These are phyloP conservation scores for Glonium stellatum DNA, from an alignment of 495 filamentous ascomycete species.

Conservation along the genomic window DNA sequence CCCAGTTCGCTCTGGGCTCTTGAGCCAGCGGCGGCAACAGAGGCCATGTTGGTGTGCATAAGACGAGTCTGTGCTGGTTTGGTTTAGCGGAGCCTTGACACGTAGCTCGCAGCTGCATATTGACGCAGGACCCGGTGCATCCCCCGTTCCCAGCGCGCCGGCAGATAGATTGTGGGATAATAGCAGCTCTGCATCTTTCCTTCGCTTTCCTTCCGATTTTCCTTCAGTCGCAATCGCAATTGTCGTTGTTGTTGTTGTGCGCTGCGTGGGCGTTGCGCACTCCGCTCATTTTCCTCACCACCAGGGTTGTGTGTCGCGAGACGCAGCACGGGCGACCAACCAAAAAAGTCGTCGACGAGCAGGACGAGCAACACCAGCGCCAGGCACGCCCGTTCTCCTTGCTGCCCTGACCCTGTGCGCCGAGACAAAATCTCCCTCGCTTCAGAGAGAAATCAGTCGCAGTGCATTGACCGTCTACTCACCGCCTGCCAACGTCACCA, in stretches of 20 bases:
- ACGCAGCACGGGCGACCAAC: constrained; percentile 8
- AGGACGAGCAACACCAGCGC: constrained; percentile 1
- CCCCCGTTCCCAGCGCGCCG: constrained; percentile 10
- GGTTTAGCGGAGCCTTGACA: constrained; percentile 25
- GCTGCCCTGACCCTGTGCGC: constrained; percentile 12
- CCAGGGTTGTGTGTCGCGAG: constrained; percentile 18
- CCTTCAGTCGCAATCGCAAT: constrained; percentile 12
- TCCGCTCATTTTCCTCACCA: constrained; percentile 21
- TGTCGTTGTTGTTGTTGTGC: constrained; percentile 5
- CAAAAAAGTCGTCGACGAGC: constrained; percentile 2
- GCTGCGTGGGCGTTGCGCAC: constrained; percentile 2
- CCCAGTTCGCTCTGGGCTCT: constrained; percentile 4
- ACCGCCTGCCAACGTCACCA: constrained; percentile 30
- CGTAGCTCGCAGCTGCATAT: constrained; percentile 26
- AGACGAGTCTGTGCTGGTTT: constrained; percentile 3
- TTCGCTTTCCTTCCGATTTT: constrained; percentile 22
- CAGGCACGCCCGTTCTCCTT: neutral
- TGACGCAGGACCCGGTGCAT: constrained; percentile 28
- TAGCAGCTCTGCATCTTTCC: constrained; percentile 16
- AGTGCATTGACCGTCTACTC: constrained; percentile 24
- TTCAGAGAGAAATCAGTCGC: constrained; percentile 19
- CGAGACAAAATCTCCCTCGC: constrained; percentile 26
- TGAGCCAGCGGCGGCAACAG: constrained; percentile 10
- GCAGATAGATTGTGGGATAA: constrained; percentile 26
- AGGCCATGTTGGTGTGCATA: constrained; percentile 6